Evolutionary conservation across 768 basidiomycete genomes (phyloP).

Genomic region (Serpula lacrymans): DNA sequence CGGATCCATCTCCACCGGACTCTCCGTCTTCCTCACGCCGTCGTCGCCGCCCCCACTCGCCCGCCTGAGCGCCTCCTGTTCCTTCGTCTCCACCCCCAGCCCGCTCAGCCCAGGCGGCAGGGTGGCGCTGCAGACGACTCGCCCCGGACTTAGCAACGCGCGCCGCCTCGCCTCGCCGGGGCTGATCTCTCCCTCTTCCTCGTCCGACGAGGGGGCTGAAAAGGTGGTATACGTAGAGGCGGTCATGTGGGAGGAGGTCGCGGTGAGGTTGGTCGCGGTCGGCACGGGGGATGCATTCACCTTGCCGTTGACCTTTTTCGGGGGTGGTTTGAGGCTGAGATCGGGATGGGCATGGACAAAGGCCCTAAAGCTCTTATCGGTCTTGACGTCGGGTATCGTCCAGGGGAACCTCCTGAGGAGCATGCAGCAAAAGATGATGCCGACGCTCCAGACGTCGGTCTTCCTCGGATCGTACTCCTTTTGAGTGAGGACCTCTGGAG

Average conservation of each 20-base stretch:
- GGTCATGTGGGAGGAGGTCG: not conserved
- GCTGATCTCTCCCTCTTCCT: slow-evolving; percentile 3
- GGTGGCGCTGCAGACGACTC: slow-evolving; percentile 11
- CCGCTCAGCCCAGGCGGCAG: slow-evolving; percentile 15
- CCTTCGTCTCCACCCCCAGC: slow-evolving; percentile 16
- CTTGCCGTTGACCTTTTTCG: slow-evolving; percentile 13
- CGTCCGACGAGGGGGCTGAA: slow-evolving; percentile 7
- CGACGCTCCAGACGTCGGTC: slow-evolving; percentile 98
- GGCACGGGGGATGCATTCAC: slow-evolving; percentile 5
- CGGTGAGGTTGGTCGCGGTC: slow-evolving; percentile 1
- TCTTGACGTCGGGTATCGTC: slow-evolving; percentile 96
- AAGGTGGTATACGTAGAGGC: slow-evolving; percentile 9
- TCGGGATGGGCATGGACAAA: slow-evolving; percentile 95
- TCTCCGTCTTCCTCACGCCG: slow-evolving; percentile 29
- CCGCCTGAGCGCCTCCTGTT: not conserved
- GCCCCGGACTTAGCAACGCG: not conserved
- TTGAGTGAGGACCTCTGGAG: slow-evolving; percentile 86
- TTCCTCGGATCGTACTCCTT: slow-evolving; percentile 92
- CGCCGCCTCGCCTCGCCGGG: not conserved
- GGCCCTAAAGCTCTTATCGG: slow-evolving; percentile 85
- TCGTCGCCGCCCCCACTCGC: slow-evolving; percentile 4
- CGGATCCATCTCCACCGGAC: slow-evolving; percentile 59
- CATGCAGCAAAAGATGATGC: slow-evolving; percentile 98
- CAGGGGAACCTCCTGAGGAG: slow-evolving; percentile 95
- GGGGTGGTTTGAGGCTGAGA: slow-evolving; percentile 45